Conservation (phyloP, 441 rosid genomes). For the Macaranga tanarius region DNA sequence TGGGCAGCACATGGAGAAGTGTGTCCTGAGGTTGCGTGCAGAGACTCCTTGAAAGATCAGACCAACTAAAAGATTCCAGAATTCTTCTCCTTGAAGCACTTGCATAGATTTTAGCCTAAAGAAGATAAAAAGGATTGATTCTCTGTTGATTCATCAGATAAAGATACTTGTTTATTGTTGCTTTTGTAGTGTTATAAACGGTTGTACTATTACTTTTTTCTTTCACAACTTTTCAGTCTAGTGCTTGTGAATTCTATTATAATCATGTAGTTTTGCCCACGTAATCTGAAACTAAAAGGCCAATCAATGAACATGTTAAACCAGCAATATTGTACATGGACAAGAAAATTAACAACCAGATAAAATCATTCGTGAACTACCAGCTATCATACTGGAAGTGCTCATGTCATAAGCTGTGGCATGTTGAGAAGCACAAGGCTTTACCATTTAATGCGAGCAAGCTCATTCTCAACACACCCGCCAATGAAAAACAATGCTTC, state of each 20-base stretch:
- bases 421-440: background rate
- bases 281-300: background rate
- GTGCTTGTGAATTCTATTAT: background rate
- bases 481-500: background rate
- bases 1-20: conserved; percentile 72
- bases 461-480: background rate
- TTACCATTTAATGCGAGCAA: background rate
- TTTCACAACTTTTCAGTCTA: background rate
- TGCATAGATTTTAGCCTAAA: conserved; percentile 65
- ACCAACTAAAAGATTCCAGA: conserved; percentile 66
- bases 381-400: background rate
- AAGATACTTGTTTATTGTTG: background rate
- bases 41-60: conserved; percentile 59
- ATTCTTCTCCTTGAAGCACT: conserved; percentile 62
- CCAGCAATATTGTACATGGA: background rate
- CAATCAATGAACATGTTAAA: background rate
- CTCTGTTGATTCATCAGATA: background rate
- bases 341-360: background rate
- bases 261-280: background rate
- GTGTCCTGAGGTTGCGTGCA: conserved; percentile 60
- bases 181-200: background rate
- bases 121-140: background rate
- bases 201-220: background rate
- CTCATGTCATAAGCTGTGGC: background rate
- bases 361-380: background rate